Conservation (phyloP, 1,284 basidiomycete species). For the Heterobasidion parviporum region DNA sequence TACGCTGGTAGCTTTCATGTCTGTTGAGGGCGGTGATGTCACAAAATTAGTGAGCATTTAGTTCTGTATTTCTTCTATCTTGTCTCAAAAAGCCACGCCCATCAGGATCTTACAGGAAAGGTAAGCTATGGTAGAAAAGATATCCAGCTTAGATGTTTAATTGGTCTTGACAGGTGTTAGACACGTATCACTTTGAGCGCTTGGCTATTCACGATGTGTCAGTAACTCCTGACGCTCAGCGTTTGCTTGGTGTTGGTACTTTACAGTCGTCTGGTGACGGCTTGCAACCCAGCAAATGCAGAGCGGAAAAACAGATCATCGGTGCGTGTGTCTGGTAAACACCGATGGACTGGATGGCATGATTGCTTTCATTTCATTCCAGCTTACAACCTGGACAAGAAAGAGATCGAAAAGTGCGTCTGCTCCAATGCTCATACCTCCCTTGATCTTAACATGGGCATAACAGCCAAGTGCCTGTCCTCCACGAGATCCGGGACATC, state of each 20-base stretch:
- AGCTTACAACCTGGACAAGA: constrained; percentile 68
- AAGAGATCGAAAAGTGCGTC: constrained; percentile 58
- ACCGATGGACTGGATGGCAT: neutral
- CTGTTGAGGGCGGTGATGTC: constrained; percentile 45
- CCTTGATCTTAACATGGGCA: constrained; percentile 1
- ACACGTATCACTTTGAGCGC: constrained; percentile 53
- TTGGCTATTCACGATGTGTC: constrained; percentile 69
- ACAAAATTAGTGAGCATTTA: constrained; percentile 33
- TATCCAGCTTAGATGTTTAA: neutral
- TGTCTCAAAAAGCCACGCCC: neutral
- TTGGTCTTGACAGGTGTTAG: constrained; percentile 45
- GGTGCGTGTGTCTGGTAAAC: constrained; percentile 31
- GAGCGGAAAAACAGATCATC: constrained; percentile 70
- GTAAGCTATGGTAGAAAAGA: constrained; percentile 14
- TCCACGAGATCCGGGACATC: constrained; percentile 71
- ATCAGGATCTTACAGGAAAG: constrained; percentile 44
- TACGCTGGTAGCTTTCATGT: constrained; percentile 37
- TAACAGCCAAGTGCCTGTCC: constrained; percentile 64
- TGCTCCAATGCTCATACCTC: neutral
- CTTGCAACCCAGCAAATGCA: constrained; percentile 65
- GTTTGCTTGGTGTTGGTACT: constrained; percentile 67
- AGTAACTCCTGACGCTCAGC: constrained; percentile 56
- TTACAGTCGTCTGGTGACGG: constrained; percentile 52
- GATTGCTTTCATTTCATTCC: neutral
- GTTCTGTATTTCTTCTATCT: neutral